Evolutionary conservation across 1,284 basidiomycete genomes (phyloP), one percentile per base, ranked within the genome.

Genomic region (Irpex sp.): DNA sequence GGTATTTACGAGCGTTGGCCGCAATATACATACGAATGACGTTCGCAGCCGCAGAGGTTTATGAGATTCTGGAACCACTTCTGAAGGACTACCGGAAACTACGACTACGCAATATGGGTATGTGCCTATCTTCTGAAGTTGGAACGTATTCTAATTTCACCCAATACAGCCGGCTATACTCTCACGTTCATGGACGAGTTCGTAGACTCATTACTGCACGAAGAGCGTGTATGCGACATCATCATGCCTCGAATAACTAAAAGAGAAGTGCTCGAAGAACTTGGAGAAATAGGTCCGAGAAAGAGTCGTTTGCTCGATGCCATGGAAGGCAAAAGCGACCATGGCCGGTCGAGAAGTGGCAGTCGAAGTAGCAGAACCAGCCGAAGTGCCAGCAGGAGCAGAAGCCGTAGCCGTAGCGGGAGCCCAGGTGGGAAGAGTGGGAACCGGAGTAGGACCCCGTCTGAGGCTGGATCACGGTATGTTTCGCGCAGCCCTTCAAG

Each of bases 11-110:
- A 66, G 97, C 97, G 0, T 79, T 99, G 7, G 93, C 97, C 0
- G 95, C 91, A 2, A 88, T 99, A 77, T 99, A 99, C 73, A 85
- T 99, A 64, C 91, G 97, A 40, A 88, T 99, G 80, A 98, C 96
- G 0, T 99, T 98, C 77, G 83, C 85, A 51, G 83, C 94, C 1
- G 86, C 88, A 48, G 96, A 99, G 63, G 91, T 98, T 4, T 98
- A 96, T 72, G 94, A 96, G 72, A 81, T 94, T 15, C 83, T 99
- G 9, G 97, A 99, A 75, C 97, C 97, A 6, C 76, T 99, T 26
- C 83, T 99, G 65, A 94, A 94, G 74, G 97, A 99, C 74, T 98
- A 91, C 71, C 79, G 94, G 65, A 99, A 98, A 75, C 75, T 99
- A 58, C 88, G 97, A 11, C 81, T 88, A 66, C 84, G 93, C 54